Conservation (phyloP, 1,284 basidiomycete species). For the Austropuccinia psidii region DNA sequence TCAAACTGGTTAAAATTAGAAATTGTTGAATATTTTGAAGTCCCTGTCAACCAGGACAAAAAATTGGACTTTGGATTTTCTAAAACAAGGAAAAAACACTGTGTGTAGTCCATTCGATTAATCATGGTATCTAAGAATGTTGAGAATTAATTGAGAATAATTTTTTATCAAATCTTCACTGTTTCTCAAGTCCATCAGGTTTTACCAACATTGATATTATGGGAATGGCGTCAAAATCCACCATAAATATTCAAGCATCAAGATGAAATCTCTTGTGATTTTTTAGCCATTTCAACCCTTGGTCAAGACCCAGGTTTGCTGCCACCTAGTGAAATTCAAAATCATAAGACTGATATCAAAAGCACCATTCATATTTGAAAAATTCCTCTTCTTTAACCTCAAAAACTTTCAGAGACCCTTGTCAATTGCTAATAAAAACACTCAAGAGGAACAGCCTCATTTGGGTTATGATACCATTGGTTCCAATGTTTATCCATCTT, state of each 20-base stretch:
- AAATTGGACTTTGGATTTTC: conserved; percentile 68
- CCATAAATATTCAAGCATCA: too few species aligned
- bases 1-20: conserved; percentile 88
- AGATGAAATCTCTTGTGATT: too few species aligned
- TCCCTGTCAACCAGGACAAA: conserved; percentile 54
- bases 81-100: conserved; percentile 75
- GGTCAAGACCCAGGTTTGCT: conserved; percentile 45
- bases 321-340: conserved; percentile 40
- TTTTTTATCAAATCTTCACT: background rate
- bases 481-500: too few species aligned
- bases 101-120: conserved; percentile 53
- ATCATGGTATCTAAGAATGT: background rate
- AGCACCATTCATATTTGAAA: conserved; percentile 50
- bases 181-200: conserved; percentile 81
- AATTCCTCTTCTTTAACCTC: conserved; percentile 27
- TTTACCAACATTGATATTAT: conserved; percentile 88
- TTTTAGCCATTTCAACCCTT: conserved; percentile 71
- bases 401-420: too few species aligned
- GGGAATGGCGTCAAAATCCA: conserved; percentile 99
- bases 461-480: background rate
- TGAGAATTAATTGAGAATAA: background rate
- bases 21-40: conserved; percentile 91
- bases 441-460: background rate
- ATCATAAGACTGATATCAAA: conserved; percentile 37
- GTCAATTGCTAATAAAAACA: too few species aligned